These are phyloP conservation scores for Blakeslea trispora DNA, from an alignment of 371 early-diverging fungal genomes.

Conservation along the genomic window DNA sequence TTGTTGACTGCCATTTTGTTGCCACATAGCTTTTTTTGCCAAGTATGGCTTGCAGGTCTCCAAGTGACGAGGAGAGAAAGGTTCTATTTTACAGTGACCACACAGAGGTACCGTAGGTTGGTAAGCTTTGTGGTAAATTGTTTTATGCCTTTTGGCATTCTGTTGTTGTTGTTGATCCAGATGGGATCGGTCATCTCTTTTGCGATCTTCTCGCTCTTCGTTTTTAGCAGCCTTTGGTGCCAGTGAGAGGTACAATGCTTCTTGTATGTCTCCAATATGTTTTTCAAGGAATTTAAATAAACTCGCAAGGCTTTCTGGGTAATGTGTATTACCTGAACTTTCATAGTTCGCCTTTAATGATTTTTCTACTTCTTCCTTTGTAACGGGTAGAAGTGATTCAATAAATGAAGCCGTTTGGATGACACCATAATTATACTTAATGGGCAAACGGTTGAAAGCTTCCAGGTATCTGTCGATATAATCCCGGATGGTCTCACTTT, in stretches of 20 bases:
- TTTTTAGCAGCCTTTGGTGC: neutral
- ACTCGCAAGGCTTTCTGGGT: neutral
- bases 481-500: neutral
- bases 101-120: too few species aligned
- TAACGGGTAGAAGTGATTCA: neutral
- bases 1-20: too few species aligned
- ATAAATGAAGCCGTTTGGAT: neutral
- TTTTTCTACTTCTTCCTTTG: slow-evolving; percentile 2
- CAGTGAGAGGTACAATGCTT: neutral
- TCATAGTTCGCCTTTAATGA: neutral
- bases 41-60: too few species aligned
- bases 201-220: neutral
- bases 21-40: too few species aligned
- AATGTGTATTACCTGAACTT: neutral
- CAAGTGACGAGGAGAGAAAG: too few species aligned
- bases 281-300: neutral
- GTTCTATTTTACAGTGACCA: too few species aligned
- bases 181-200: too few species aligned
- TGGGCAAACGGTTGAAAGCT: neutral
- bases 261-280: slow-evolving; percentile 4
- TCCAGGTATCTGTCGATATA: neutral
- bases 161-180: too few species aligned
- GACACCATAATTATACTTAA: neutral
- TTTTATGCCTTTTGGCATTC: too few species aligned
- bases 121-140: too few species aligned